Base-by-base conservation (phyloP, 2,329 filamentous ascomycete genomes). In the Dendrostoma leiphaemia region DNA sequence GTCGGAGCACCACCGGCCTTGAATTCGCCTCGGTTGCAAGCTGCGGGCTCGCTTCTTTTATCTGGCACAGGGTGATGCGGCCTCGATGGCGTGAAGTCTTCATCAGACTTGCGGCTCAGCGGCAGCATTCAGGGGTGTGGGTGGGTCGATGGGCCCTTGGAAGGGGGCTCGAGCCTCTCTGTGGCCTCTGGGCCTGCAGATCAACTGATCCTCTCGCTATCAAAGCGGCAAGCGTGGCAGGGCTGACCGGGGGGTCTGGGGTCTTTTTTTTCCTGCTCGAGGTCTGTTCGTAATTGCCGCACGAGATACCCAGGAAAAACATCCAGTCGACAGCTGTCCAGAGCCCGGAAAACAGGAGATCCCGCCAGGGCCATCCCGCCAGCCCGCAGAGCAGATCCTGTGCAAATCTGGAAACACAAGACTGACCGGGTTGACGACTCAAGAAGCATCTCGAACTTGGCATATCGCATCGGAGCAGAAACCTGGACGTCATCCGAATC, bases 41-140 rank as follows among this genome's bases (percentile, higher is more conserved):
- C n/a, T n/a, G n/a, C n/a, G n/a, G n/a, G n/a, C n/a, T n/a, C n/a
- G n/a, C n/a, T n/a, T n/a, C n/a, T n/a, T n/a, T n/a, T n/a, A n/a
- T n/a, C n/a, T n/a, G n/a, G n/a, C n/a, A n/a, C n/a, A n/a, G n/a
- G n/a, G n/a, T n/a, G n/a, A n/a, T n/a, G n/a, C n/a, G n/a, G n/a
- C n/a, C n/a, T 48, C 26, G 44, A 41, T 34, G 26, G 26, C 32
- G 44, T 53, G 51, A 54, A 21, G 44, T 46, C 44, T 17, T 28
- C 23, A 51, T 32, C 44, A 51, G 19, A 17, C 6, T 44, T 51
- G 48, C 37, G 48, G 52, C 49, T 54, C 53, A 45, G 55, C 55
- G 55, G 55, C 48, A 51, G 47, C 29, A 28, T 41, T 54, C 55
- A 57, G 52, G 55, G 51, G 48, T 51, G 31, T 45, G 31, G 41